Evolutionary conservation across 2,329 filamentous ascomycete species (phyloP), one percentile per base, ranked within the genome.

Genomic region (Cadophora malorum): DNA sequence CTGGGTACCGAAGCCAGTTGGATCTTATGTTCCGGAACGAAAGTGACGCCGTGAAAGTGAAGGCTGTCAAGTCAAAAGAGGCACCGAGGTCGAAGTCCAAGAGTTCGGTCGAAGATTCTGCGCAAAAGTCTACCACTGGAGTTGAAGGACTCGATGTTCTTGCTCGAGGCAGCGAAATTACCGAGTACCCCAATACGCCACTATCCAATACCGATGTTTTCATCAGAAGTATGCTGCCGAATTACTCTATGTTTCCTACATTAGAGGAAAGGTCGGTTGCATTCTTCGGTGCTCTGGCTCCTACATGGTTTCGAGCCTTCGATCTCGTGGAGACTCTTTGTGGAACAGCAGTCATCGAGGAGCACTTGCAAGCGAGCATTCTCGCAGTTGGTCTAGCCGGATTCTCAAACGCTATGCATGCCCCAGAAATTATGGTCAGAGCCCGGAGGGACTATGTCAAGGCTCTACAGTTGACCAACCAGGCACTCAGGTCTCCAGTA

Each of bases 1-100:
- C 85, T 25, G 85, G 85, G 64, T 88, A 88, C 72, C 79, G 85
- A 53, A 85, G 85, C 70, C 79, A 85, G 63, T 80, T 85, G 49
- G 85, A 87, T 72, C 80, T 87, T 68, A 86, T 87, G 81, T 87
- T 87, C 72, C 82, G 85, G 41, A 84, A 87, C 72, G 84, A 88
- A 74, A 87, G 83, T 70, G 81, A 81, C 35, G 82, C 85, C 74
- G 85, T 88, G 65, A 85, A 84, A 80, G 82, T 56, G 45, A 80
- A 73, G 78, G 83, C 83, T 45, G 78, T 74, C 16, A 74, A 71
- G 53, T 53, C 65, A 28, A 69, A 68, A 53, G 47, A 56, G n/a
- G 69, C 55, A 16, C 41, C 67, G 58, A 28, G 25, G 14, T 1
- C 59, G 3, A 69, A 67, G 35, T 50, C 65, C 5, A 64, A 41